Base-by-base conservation (phyloP, 768 basidiomycete species). In the Phallus indusiatus region DNA sequence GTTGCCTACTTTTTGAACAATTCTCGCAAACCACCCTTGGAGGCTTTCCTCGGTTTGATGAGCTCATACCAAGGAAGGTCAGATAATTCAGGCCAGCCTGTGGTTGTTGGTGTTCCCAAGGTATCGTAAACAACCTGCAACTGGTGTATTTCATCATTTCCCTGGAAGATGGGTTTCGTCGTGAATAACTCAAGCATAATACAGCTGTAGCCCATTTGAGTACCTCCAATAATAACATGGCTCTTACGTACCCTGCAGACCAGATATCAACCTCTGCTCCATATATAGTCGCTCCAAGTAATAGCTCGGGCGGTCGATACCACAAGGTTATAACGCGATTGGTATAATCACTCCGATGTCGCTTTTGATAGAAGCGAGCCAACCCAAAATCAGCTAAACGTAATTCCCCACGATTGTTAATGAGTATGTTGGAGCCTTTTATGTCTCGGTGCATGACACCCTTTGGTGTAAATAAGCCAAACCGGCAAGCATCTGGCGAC, bases 201-300 rank as follows among this genome's bases (percentile, higher is more conserved):
- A 71, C 96, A 98, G 48, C 94, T 98, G 63, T 5, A 5, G 17
- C 8, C 55, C 34, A 62, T 61, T 42, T 22, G 48, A 17, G 48
- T 22, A 49, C 14, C 42, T 21, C 16, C n/a, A 47, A 36, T 7
- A 20, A 35, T 35, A 37, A 28, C 28, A 28, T 28, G 28, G 28
- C 28, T 36, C 12, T 46, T 34, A 73, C 80, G 64, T 73, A 95
- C 93, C 96, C 96, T 47, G 96, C 96, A 70, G 93, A 95, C 96
- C 96, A 99, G 86, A 98, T 96, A 67, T 99, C 96, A 21, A 99
- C 95, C 67, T 95, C 94, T 5, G 94, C 87, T 1, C 93, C 94
- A 73, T 99, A 99, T 12, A 93, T 83, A 0, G 96, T 99, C 33
- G 94, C 90, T 28, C 96, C 96, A 66, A 97, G 86, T 46, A 99